phyloP scores from a whole-genome alignment of 2,329 filamentous ascomycete genomes.

The Calonectria leucothoes region DNA sequence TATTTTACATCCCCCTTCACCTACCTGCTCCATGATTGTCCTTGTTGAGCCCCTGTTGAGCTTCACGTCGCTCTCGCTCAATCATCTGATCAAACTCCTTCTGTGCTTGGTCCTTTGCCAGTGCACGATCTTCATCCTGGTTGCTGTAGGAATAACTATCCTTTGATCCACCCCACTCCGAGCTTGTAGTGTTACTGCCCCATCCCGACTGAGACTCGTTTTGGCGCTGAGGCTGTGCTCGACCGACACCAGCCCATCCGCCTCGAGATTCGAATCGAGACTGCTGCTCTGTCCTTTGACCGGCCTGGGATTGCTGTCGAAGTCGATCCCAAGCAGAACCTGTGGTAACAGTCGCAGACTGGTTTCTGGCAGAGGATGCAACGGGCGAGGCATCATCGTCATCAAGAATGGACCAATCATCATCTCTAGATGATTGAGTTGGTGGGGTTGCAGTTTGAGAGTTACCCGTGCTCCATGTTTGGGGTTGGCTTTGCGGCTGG shows the following conservation, averaged over 20 bases:
- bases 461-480: slow-evolving; percentile 18
- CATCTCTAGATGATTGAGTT: slow-evolving; percentile 18
- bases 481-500: background rate
- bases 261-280: slow-evolving; percentile 25
- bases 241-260: slow-evolving; percentile 26
- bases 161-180: slow-evolving; percentile 21
- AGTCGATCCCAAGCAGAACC: slow-evolving; percentile 59
- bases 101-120: slow-evolving; percentile 59
- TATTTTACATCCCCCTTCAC: background rate
- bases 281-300: slow-evolving; percentile 33
- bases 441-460: slow-evolving; percentile 15
- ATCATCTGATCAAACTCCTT: slow-evolving; percentile 62
- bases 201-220: slow-evolving; percentile 34
- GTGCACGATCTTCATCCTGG: slow-evolving; percentile 50
- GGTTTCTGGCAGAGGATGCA: slow-evolving; percentile 44
- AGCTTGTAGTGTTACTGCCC: slow-evolving; percentile 41
- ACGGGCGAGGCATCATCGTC: slow-evolving; percentile 59
- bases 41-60: slow-evolving; percentile 45
- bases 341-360: slow-evolving; percentile 24
- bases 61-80: slow-evolving; percentile 55
- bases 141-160: slow-evolving; percentile 50
- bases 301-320: slow-evolving; percentile 46
- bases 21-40: slow-evolving; percentile 40
- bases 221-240: slow-evolving; percentile 20
- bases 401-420: slow-evolving; percentile 41